Base-by-base conservation (phyloP, 2,329 filamentous ascomycete species). In the Hymenoscyphus salicellus region DNA sequence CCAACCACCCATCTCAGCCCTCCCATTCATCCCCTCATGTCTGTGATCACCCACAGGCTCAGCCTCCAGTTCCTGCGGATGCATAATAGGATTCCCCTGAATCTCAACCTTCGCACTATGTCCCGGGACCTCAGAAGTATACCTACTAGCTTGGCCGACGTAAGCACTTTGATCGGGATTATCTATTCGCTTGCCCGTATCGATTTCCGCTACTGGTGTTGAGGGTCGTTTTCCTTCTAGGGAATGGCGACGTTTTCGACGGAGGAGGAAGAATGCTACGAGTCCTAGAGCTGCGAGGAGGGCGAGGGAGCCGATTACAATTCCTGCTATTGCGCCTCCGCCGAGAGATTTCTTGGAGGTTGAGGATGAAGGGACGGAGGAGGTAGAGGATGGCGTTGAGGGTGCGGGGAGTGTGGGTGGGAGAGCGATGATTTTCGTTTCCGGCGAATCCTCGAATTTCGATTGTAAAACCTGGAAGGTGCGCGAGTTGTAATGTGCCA, bases 391-490 rank as follows among this genome's bases (percentile, higher is more conserved):
- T 5, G 64, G 61, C 6, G 10, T 36, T 11, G 33, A 2, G 43
- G 23, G 20, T 3, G 43, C 1, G 43, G 68, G 63, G 3, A 67
- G 55, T 2, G n/a, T 56, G 14, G 70, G 43, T 1, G 71, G 66
- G 1, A 72, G 58, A 8, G 69, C 67, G 11, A 70, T 33, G 32
- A 72, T 60, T 2, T 63, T 16, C 30, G 63, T 36, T 2, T 49
- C 36, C 2, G 58, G 55, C 2, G 62, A 43, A 5, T 68, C 66
- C n/a, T 67, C 62, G 55, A 72, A 73, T 26, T 69, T 33, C 38
- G 60, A 63, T 64, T 73, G 72, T 1, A 68, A 69, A 60, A 75
- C 69, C 32, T 69, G 72, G 64, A 75, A 74, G 7, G 70, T 73
- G 1, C 66, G 41, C 20, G 64, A 66, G n/a, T 75, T 66, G 36